Conservation (phyloP, 768 basidiomycete genomes). For the Boletus fagicola region DNA sequence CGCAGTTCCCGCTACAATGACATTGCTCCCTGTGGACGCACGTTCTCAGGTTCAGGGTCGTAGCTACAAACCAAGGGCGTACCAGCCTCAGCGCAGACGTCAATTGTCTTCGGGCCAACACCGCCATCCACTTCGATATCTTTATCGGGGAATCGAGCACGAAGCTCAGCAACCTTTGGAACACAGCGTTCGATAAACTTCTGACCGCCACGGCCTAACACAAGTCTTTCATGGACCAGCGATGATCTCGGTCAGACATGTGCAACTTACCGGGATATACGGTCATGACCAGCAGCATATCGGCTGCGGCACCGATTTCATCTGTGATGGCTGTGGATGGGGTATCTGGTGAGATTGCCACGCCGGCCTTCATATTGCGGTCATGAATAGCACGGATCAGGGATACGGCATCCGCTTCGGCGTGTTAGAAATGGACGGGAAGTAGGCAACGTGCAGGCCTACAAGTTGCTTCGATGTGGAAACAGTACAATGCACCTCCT, state of each 20-base stretch:
- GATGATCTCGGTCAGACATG: background rate
- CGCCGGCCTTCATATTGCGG: conserved; percentile 89
- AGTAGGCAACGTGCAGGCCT: conserved; percentile 26
- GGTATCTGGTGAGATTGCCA: conserved; percentile 96
- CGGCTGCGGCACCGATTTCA: conserved; percentile 75
- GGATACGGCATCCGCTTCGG: conserved; percentile 62
- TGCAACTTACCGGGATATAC: conserved; percentile 77
- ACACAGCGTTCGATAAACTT: conserved; percentile 94
- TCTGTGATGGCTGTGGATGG: conserved; percentile 86
- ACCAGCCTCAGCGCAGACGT: conserved; percentile 88
- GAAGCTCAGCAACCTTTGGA: conserved; percentile 88
- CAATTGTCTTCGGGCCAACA: conserved; percentile 88
- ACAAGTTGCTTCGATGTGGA: conserved; percentile 95
- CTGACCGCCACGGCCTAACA: conserved; percentile 84
- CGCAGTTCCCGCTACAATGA: conserved; percentile 96
- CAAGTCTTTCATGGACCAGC: background rate
- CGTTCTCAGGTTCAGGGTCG: background rate
- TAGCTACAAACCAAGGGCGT: conserved; percentile 12
- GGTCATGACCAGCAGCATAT: conserved; percentile 98
- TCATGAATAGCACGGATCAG: conserved; percentile 79
- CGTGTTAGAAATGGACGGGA: conserved; percentile 16
- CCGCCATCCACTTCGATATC: conserved; percentile 99
- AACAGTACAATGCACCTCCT: conserved; percentile 92
- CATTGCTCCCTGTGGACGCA: conserved; percentile 76
- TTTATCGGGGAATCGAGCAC: conserved; percentile 85